Conservation (phyloP, 768 basidiomycete species). For the Amanita fuliginea region DNA sequence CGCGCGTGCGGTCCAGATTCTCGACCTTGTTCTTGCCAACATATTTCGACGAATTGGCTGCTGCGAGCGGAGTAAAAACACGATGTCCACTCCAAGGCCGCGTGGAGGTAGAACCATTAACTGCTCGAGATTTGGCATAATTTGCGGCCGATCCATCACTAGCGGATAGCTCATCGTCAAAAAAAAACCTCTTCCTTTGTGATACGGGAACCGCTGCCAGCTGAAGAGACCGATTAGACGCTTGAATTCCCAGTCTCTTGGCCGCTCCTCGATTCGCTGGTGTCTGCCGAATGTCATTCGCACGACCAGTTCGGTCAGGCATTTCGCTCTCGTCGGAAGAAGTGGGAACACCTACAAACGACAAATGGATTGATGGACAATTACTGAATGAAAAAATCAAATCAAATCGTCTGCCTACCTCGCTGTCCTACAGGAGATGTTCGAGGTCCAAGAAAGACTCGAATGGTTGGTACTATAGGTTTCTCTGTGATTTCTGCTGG, state of each 20-base stretch:
- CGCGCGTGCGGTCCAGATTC: not conserved
- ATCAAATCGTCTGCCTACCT: not conserved
- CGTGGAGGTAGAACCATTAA: too few relatives aligned
- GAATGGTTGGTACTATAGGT: not conserved
- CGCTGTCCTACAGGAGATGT: not conserved
- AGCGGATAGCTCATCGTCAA: not conserved
- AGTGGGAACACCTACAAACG: not conserved
- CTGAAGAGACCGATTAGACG: not conserved
- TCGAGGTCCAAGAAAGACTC: not conserved
- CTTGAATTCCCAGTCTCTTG: not conserved
- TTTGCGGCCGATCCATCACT: not conserved
- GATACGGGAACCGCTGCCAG: not conserved
- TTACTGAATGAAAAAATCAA: not conserved
- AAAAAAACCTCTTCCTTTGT: not conserved
- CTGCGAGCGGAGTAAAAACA: too few relatives aligned
- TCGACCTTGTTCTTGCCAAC: not conserved
- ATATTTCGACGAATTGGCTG: not conserved
- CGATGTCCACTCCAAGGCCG: too few relatives aligned
- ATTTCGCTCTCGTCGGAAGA: not conserved
- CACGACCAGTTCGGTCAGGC: not conserved
- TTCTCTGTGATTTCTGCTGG: not conserved
- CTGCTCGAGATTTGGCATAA: not conserved
- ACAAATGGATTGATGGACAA: not conserved
- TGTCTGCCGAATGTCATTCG: not conserved
- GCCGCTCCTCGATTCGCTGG: not conserved